Conservation (phyloP, 805 yeast genomes). For the Ogataea neopini region DNA sequence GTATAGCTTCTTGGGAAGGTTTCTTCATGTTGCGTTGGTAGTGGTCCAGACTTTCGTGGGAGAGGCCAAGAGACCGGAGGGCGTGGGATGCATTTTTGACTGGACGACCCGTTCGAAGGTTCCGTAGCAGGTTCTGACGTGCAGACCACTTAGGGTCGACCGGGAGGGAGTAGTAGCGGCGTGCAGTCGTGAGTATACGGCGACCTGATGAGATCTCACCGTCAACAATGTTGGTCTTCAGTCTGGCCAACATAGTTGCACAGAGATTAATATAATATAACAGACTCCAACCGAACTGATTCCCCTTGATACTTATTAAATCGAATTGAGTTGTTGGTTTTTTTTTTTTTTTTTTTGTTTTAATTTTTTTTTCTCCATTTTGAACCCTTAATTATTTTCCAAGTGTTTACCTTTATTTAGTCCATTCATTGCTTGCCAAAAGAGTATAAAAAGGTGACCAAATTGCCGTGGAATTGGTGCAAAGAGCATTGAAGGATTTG, state of each 20-base stretch:
- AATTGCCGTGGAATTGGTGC: background rate
- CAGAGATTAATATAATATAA: no score
- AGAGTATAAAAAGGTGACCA: no score
- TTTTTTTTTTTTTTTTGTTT: background rate
- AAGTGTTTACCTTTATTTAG: background rate
- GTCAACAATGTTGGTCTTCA: no score
- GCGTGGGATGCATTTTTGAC: background rate
- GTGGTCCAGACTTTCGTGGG: background rate
- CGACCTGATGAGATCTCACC: no score
- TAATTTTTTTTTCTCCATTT: background rate
- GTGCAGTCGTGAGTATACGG: background rate
- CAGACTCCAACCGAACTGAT: no score
- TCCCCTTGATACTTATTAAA: background rate
- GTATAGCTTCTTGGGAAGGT: background rate
- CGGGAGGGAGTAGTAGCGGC: background rate
- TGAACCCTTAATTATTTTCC: background rate
- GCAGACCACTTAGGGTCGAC: constrained; percentile 12
- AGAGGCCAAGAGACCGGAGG: background rate
- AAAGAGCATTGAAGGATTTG: background rate
- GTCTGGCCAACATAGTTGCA: no score
- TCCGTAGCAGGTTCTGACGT: constrained; percentile 10
- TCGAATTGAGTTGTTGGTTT: background rate
- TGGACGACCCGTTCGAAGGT: background rate
- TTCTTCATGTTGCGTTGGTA: constrained; percentile 2
- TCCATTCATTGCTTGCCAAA: no score